phyloP scores from a whole-genome alignment of 2,329 filamentous ascomycete species.

The Drechmeria coniospora region DNA sequence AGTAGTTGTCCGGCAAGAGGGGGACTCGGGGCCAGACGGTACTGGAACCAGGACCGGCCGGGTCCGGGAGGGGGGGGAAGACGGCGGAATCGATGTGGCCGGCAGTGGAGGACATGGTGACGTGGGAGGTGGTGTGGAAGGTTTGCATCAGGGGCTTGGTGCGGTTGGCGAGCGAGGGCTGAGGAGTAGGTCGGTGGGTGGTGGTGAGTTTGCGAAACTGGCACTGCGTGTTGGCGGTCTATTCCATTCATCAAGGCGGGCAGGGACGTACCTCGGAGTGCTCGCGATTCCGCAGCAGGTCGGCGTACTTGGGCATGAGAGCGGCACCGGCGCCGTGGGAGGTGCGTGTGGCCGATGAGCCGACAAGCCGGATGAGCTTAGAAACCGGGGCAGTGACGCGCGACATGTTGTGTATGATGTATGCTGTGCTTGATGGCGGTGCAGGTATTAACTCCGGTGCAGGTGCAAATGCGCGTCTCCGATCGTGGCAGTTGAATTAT shows the following conservation, averaged over 20 bases:
- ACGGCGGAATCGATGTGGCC: conserved; percentile 35
- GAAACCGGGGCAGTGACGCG: conserved; percentile 32
- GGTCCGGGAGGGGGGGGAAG: conserved; percentile 30
- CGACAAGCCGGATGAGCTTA: conserved; percentile 32
- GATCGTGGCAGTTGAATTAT: too few species aligned
- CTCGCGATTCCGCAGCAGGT: conserved; percentile 22
- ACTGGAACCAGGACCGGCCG: conserved; percentile 12
- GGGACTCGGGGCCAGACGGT: conserved; percentile 36
- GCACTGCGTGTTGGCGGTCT: conserved; percentile 9
- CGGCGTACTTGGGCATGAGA: conserved; percentile 32
- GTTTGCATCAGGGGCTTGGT: conserved; percentile 47
- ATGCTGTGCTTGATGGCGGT: neutral
- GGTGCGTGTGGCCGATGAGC: conserved; percentile 21
- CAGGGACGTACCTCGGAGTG: conserved; percentile 23
- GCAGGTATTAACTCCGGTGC: too few species aligned
- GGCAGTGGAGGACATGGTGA: conserved; percentile 22
- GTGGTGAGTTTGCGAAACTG: conserved; percentile 29
- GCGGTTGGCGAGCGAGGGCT: conserved; percentile 27
- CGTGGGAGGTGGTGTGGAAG: conserved; percentile 35
- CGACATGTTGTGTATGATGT: conserved; percentile 22
- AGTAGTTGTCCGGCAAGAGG: conserved; percentile 44
- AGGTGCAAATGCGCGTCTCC: too few species aligned
- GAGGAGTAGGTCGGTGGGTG: conserved; percentile 30
- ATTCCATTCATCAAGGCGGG: conserved; percentile 1
- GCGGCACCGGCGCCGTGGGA: conserved; percentile 21